phyloP scores from a whole-genome alignment of 495 filamentous ascomycete species.

The Penicillium coprophilum region DNA sequence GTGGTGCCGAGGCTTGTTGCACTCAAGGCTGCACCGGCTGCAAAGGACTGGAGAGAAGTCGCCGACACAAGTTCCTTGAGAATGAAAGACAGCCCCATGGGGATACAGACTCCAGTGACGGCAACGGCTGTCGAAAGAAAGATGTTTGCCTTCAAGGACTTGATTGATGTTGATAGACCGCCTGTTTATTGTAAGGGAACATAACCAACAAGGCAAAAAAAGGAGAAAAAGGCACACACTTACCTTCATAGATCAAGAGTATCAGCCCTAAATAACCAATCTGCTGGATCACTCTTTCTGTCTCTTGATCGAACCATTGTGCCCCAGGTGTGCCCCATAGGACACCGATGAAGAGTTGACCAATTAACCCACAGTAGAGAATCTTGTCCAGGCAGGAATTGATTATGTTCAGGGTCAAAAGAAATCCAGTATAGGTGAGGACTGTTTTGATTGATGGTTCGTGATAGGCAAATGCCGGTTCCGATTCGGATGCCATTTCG shows the following conservation, averaged over 20 bases:
- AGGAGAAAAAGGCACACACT: not conserved
- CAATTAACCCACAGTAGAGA: constrained; percentile 70
- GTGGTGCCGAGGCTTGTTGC: constrained; percentile 78
- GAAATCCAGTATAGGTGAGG: constrained; percentile 61
- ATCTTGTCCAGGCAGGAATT: constrained; percentile 59
- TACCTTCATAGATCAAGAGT: constrained; percentile 71
- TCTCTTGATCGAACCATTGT: constrained; percentile 48
- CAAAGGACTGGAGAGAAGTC: constrained; percentile 63
- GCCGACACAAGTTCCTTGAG: constrained; percentile 44
- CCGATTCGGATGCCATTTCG: constrained; percentile 1
- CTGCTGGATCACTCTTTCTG: constrained; percentile 60
- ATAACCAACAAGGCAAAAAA: not conserved
- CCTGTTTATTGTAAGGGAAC: constrained; percentile 35
- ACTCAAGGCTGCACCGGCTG: constrained; percentile 73
- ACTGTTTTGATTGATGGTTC: constrained; percentile 59
- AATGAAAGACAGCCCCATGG: constrained; percentile 68
- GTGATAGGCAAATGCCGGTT: constrained; percentile 52
- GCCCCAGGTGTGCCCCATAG: constrained; percentile 64
- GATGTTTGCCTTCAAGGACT: constrained; percentile 58
- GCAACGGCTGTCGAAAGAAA: constrained; percentile 60
- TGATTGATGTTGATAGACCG: constrained; percentile 64
- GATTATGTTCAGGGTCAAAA: constrained; percentile 62
- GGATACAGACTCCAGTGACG: constrained; percentile 59
- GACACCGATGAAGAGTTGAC: constrained; percentile 71
- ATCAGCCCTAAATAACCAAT: constrained; percentile 78